Evolutionary conservation across 179 eudicot species (phyloP), one percentile per base, ranked within the genome.

Genomic region (Drosera spatulata): DNA sequence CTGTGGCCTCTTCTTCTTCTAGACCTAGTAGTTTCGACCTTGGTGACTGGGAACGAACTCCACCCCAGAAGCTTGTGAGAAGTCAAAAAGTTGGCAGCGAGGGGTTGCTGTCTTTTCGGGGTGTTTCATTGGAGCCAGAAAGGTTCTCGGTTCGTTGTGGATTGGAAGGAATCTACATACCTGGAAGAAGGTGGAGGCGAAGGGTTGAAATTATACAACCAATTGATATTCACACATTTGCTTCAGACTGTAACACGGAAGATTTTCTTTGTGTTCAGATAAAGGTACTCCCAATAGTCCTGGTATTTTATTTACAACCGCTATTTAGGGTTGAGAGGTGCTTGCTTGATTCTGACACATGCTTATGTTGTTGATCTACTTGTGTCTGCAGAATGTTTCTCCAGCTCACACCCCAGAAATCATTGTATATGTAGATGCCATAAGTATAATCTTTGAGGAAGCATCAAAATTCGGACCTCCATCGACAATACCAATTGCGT

Each of bases 121-220:
- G 99, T 64, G 89, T 88, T 64, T 69, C 95, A 58, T 62, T 89
- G 74, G 93, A 84, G 75, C 95, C 86, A 48, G 89, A 93, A 69
- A 93, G 99, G 60, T 93, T 93, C 69, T 89, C 97, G 67, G 97
- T 90, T 71, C 79, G 81, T 59, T 89, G 97, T 73, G 99, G 97
- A 70, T 69, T 93, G 79, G 95, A 93, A 63, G 99, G 99, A 38
- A 93, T 93, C 56, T 93, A 84, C 56, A 77, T 75, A 53, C 99
- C 97, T 12, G 99, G 97, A 66, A 79, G 86, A 73, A 76, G 97
- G 79, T 93, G 97, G 99, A 86, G 94, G 73, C 84, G 82, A 74
- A 80, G 73, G 78, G 75, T 93, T 57, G 97, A 89, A 73, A 79
- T 93, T 62, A 73, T 93, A 75, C 99, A 85, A 68, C 97, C 99